phyloP scores from a whole-genome alignment of 2,329 filamentous ascomycete genomes.

The Pyrenophora tritici-repentis region DNA sequence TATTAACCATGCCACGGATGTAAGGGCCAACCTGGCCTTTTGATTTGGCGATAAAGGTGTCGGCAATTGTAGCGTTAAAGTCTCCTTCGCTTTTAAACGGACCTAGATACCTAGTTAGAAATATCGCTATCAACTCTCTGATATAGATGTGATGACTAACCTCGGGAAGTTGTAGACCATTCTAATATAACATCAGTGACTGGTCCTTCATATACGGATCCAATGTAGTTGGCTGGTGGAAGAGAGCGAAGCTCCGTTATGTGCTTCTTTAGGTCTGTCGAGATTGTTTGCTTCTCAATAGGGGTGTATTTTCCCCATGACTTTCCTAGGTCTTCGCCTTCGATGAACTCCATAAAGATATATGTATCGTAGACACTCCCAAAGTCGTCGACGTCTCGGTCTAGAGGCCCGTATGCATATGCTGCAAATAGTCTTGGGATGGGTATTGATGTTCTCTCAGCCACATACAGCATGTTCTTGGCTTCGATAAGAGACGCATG shows the following conservation, averaged over 20 bases:
- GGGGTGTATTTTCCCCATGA: conserved; percentile 17
- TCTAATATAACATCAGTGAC: conserved; percentile 30
- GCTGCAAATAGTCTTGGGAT: conserved; percentile 23
- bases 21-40: conserved; percentile 21
- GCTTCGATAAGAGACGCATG: conserved; percentile 28
- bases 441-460: conserved; percentile 24
- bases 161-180: conserved; percentile 23
- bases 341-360: conserved; percentile 26
- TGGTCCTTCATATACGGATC: conserved; percentile 22
- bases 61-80: conserved; percentile 21
- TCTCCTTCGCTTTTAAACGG: conserved; percentile 20
- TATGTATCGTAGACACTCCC: conserved; percentile 22
- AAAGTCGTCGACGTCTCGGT: conserved; percentile 15
- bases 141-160: conserved; percentile 9
- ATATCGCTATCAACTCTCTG: not conserved
- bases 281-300: conserved; percentile 23
- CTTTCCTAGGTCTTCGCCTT: conserved; percentile 19
- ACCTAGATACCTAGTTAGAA: conserved; percentile 20
- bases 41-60: conserved; percentile 19
- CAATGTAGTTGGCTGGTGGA: conserved; percentile 19
- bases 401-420: conserved; percentile 23
- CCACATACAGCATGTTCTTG: conserved; percentile 21
- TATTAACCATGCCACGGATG: conserved; percentile 18
- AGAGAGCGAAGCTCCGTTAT: conserved; percentile 24
- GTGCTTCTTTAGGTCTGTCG: conserved; percentile 19